phyloP scores from a whole-genome alignment of 441 rosid genomes.

The Bocquillonia castaneifolia region DNA sequence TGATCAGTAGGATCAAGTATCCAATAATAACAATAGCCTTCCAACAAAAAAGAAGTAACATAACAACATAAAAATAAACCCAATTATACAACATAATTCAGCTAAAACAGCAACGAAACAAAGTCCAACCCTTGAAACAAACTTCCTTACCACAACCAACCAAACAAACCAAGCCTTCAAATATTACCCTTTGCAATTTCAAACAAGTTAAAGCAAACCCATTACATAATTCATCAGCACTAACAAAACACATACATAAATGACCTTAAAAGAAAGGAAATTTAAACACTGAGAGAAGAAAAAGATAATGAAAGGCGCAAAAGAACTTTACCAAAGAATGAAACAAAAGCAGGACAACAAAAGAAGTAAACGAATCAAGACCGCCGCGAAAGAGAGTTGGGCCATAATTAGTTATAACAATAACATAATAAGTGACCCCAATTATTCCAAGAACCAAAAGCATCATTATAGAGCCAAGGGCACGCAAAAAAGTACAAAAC shows the following conservation, averaged over 20 bases:
- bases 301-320: neutral
- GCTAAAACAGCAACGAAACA: slow-evolving; percentile 8
- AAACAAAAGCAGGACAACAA: slow-evolving; percentile 47
- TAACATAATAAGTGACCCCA: slow-evolving; percentile 61
- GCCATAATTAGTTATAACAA: slow-evolving; percentile 55
- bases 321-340: slow-evolving; percentile 51
- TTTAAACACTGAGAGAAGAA: neutral
- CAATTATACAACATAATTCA: neutral
- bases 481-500: slow-evolving; percentile 72
- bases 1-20: neutral
- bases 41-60: neutral
- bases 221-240: neutral
- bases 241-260: neutral
- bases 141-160: neutral
- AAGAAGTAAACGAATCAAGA: slow-evolving; percentile 41
- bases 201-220: neutral
- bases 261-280: neutral
- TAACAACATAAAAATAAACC: neutral
- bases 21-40: neutral
- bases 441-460: slow-evolving; percentile 53
- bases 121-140: neutral
- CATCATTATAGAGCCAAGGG: slow-evolving; percentile 77
- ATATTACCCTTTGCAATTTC: neutral
- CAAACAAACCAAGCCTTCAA: neutral
- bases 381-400: slow-evolving; percentile 61